Percentiles rank a stretch among this genome's conserved stretches.
Evolutionary conservation across 306 rosid genomes (phyloP).

Genomic region (Psophocarpus tetragonolobus): DNA sequence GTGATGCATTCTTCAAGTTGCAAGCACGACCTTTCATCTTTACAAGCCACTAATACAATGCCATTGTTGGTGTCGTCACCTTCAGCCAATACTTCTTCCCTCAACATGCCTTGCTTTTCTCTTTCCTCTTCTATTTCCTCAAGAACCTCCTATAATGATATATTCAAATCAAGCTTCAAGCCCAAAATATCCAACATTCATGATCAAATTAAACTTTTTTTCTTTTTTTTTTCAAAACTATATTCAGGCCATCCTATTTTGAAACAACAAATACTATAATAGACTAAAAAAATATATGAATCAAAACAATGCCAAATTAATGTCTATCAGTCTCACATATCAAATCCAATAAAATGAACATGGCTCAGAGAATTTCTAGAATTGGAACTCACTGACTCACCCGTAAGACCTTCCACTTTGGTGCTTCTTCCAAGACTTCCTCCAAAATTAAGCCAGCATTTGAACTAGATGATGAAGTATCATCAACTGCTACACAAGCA

Average conservation of each 20-base stretch:
- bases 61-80: slow-evolving; percentile 57
- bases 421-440: slow-evolving; percentile 96
- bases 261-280: slow-evolving; percentile 1
- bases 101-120: slow-evolving; percentile 45
- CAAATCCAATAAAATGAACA: slow-evolving; percentile 34
- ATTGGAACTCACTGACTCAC: slow-evolving; percentile 98
- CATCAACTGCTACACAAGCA: slow-evolving; percentile 55
- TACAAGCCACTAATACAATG: slow-evolving; percentile 88
- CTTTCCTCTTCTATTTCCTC: slow-evolving; percentile 95
- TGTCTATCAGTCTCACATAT: background rate
- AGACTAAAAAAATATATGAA: slow-evolving; percentile 13
- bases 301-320: slow-evolving; percentile 22
- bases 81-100: slow-evolving; percentile 57
- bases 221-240: background rate
- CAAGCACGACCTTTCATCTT: slow-evolving; percentile 93
- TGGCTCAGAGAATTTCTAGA: slow-evolving; percentile 34
- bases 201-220: slow-evolving; percentile 13
- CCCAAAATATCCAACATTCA: slow-evolving; percentile 30
- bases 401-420: slow-evolving; percentile 99
- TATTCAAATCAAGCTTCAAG: slow-evolving; percentile 27
- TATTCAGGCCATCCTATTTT: slow-evolving; percentile 30
- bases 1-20: slow-evolving; percentile 85
- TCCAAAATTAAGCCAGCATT: slow-evolving; percentile 56
- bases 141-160: slow-evolving; percentile 72
- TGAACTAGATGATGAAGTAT: slow-evolving; percentile 50